Evolutionary conservation across 805 yeast genomes (phyloP), one percentile per base, ranked within the genome.

Genomic region (Lachancea sp.): DNA sequence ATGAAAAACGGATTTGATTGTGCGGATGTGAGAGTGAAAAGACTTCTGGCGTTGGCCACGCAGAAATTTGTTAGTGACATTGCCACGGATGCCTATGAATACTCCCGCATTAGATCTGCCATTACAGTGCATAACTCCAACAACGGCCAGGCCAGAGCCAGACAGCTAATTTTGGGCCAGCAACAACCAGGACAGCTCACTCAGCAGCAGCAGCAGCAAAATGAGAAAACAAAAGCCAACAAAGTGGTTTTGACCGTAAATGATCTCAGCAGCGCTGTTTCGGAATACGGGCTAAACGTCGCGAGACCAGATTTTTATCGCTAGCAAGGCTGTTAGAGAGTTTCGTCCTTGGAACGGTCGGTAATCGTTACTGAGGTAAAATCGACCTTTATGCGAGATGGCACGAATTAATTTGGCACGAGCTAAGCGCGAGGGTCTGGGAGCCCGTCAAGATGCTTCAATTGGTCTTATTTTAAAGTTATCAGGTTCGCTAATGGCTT

Each of bases 41-140:
- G 98, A 44, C 69, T 93, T 31, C 70, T 93, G 40, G 97, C 98
- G 0, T 70, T 93, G 46, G 98, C 99, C 1, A 93, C 99, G 0
- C 99, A 95, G 59, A 93, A 93, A 60, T 93, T 93, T 62, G 77
- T 93, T 22, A 80, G 90, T 49, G 99, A 93, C 62, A 82, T 93
- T 26, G 96, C 99, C 1, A 87, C 89, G 13, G 98, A 93, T 60
- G 97, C 99, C 0, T 93, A 88, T 61, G 99, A 93, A 62, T 90
- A 88, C 60, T 85, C 96, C 8, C 72, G 98, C 49, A 93, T 93
- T 53, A 75, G 98, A 50, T 86, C 93, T n/a, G 72, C 86, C 3
- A 79, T 88, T 11, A 80, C 96, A 0, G 95, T 90, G n/a, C 81
- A 85, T 56, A 82, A 83, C 56, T 79, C 95, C 3, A 74, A 85